Base-by-base conservation (phyloP, 1,139 yeast species). In the Suhomyces chickasaworum region DNA sequence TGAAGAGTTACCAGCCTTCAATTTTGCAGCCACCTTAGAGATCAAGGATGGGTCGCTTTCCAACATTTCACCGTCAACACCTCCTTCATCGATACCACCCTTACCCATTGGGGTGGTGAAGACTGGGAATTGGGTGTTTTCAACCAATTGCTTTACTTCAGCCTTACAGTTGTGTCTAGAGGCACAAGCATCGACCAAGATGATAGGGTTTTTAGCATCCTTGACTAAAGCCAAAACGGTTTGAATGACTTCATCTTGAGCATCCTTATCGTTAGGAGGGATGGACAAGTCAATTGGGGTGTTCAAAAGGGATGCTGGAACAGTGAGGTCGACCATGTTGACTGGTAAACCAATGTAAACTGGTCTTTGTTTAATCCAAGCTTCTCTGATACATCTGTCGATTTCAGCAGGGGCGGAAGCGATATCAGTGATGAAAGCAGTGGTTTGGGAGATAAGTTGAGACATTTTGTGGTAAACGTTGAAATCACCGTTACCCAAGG, bases 31-130 rank as follows among this genome's bases (percentile, higher is more conserved):
- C 45, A 65, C 56, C 50, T 63, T 64, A 27, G 54, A 48, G 37
- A 63, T 59, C 49, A 64, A 58, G 10, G 56, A 47, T 16, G 70
- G 67, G 53, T 64, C 66, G 45, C 63, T 60, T 25, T 61, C 63
- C 34, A 54, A 50, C 44, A 62, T 46, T 39, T 59, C 66, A 17
- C 68, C 69, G 48, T 63, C 61, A 29, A 65, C 63, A 31, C 71
- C 71, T 47, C 72, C 68, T 71, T 89, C 96, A 68, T 86, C 83
- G 60, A 87, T 80, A 35, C 81, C 78, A 53, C 90, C 86, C 71
- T 88, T 88, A 69, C 96, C 96, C 95, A 89, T 87, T 54, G 96
- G 96, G 44, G 96, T 88, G 46, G 86, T 86, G 70, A 81, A 88
- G 30, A 86, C 87, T 33, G 95, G 95, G 81, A 83, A 88, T 64